Percentiles rank a stretch among this genome's conserved stretches.
phyloP scores from a whole-genome alignment of 2,329 filamentous ascomycete species.

The Colletotrichum navitas region DNA sequence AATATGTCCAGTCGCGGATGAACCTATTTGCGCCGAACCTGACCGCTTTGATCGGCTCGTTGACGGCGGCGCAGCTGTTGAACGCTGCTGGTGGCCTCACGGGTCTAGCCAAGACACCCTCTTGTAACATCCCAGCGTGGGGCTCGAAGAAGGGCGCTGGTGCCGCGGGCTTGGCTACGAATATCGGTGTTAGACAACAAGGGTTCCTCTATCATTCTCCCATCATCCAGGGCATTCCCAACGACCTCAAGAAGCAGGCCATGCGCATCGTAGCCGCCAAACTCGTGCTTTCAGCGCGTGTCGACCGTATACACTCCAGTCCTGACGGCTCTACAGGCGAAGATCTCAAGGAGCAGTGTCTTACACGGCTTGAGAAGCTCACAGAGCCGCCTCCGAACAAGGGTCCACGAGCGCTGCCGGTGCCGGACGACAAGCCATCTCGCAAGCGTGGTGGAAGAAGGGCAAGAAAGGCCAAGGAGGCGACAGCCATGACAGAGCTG shows the following conservation, averaged over 20 bases:
- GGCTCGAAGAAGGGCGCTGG: constrained; percentile 89
- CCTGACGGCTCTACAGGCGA: constrained; percentile 87
- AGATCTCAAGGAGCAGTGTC: constrained; percentile 83
- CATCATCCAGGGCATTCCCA: constrained; percentile 84
- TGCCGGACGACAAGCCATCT: constrained; percentile 94
- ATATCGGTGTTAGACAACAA: constrained; percentile 90
- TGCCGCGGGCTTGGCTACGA: constrained; percentile 85
- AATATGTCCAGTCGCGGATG: constrained; percentile 98
- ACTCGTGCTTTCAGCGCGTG: constrained; percentile 90
- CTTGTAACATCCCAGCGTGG: constrained; percentile 91
- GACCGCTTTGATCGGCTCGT: constrained; percentile 88
- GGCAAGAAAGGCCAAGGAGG: constrained; percentile 95
- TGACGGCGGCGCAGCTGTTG: constrained; percentile 95
- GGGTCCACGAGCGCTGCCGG: constrained; percentile 85
- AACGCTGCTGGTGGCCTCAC: constrained; percentile 92
- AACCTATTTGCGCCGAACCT: constrained; percentile 95
- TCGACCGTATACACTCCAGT: constrained; percentile 86
- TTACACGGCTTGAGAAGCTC: constrained; percentile 90
- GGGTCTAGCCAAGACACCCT: constrained; percentile 89
- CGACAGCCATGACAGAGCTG: constrained; percentile 95
- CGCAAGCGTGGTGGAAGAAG: constrained; percentile 91
- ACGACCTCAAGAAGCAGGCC: constrained; percentile 90
- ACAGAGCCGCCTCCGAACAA: constrained; percentile 93
- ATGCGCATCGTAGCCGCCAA: constrained; percentile 96
- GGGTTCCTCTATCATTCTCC: constrained; percentile 94